A percentile compares a stretch with the other conserved stretches of the same genome.
These are phyloP conservation scores for Trichoderma brevicompactum DNA, from an alignment of 2,329 filamentous ascomycete genomes.

Conservation along the genomic window DNA sequence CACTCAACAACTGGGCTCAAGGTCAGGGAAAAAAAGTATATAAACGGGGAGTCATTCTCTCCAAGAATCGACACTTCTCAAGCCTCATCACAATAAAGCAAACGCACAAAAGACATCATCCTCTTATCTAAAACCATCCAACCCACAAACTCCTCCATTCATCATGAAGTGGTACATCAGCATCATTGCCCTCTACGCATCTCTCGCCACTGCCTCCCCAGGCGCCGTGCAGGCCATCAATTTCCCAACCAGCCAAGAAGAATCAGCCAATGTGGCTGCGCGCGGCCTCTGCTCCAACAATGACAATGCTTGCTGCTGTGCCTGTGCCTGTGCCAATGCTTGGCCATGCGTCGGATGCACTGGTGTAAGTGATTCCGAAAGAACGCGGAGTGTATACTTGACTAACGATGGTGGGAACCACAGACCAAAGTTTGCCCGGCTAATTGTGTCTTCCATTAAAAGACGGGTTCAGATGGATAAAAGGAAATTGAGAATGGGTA, in stretches of 20 bases:
- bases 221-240: no score
- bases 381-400: background rate
- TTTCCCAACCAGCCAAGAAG: background rate
- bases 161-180: slow-evolving; percentile 8
- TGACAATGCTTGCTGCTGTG: background rate
- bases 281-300: background rate
- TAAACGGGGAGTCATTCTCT: no score
- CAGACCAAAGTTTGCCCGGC: background rate
- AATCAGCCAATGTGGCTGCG: background rate
- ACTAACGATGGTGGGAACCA: background rate
- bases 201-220: background rate
- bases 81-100: background rate
- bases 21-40: no score
- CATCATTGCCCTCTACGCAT: background rate
- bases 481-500: background rate
- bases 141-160: background rate
- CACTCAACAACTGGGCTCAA: no score
- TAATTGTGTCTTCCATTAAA: background rate
- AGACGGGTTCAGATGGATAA: background rate
- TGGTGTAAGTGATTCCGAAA: background rate
- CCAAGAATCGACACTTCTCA: background rate
- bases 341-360: slow-evolving; percentile 6
- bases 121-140: background rate
- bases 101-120: background rate
- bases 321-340: background rate